These are phyloP conservation scores for Rhizopogon vulgaris DNA, from an alignment of 768 basidiomycete species.

Conservation along the genomic window DNA sequence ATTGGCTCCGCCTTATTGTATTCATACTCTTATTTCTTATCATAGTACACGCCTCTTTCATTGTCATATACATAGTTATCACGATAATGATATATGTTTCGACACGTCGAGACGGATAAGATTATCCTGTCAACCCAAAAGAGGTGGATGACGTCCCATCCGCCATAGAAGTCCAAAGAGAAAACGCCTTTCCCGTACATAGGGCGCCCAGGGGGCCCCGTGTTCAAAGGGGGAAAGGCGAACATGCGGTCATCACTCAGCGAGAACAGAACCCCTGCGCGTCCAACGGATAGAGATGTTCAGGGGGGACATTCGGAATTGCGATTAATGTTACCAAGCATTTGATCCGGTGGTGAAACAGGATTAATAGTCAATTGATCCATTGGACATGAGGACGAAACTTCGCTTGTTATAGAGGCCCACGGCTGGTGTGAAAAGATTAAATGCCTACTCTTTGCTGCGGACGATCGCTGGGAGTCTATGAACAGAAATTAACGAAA, in stretches of 20 bases:
- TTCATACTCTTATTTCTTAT: slow-evolving; percentile 1
- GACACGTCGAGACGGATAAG: neutral
- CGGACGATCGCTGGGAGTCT: neutral
- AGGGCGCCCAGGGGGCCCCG: neutral
- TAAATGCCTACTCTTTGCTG: neutral
- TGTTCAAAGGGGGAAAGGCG: neutral
- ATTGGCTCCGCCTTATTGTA: neutral
- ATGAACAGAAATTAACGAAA: neutral
- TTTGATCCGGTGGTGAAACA: too few relatives aligned
- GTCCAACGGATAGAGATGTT: too few relatives aligned
- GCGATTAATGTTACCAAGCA: too few relatives aligned
- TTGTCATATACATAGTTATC: neutral
- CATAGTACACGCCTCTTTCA: neutral
- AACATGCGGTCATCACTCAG: neutral
- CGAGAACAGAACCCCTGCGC: neutral
- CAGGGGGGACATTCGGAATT: too few relatives aligned
- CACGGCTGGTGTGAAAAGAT: too few relatives aligned
- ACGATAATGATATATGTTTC: neutral
- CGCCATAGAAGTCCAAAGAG: neutral
- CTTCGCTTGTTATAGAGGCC: too few relatives aligned
- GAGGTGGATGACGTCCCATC: neutral
- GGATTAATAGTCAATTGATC: too few relatives aligned
- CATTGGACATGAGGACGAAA: too few relatives aligned
- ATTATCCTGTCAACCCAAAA: neutral
- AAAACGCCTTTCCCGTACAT: neutral